phyloP scores from a whole-genome alignment of 768 basidiomycete species.

The Boletus subparvulus region DNA sequence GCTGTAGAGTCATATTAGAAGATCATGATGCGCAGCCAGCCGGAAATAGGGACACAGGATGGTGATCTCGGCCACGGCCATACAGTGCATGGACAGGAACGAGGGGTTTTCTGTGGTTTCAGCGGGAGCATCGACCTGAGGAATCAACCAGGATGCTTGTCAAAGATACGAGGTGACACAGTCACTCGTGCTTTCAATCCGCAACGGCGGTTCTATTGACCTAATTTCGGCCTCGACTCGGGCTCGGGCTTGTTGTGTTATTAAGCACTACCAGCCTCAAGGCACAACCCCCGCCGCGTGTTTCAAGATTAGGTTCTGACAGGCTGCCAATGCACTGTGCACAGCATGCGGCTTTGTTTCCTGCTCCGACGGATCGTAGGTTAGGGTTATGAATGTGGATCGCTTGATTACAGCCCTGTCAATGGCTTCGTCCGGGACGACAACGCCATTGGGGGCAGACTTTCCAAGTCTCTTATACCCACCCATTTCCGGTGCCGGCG shows the following conservation, averaged over 20 bases:
- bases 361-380: constrained; percentile 5
- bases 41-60: neutral
- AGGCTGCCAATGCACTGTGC: too few relatives aligned
- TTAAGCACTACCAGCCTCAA: too few relatives aligned
- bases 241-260: too few relatives aligned
- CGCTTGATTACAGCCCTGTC: neutral
- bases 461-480: constrained; percentile 1
- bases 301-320: too few relatives aligned
- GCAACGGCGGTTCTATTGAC: too few relatives aligned
- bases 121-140: neutral
- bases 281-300: too few relatives aligned
- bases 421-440: neutral
- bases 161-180: too few relatives aligned
- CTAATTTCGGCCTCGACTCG: too few relatives aligned
- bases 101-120: neutral
- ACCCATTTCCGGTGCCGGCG: neutral
- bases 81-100: neutral
- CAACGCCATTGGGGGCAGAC: neutral
- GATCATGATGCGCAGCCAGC: neutral
- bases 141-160: too few relatives aligned
- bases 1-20: neutral
- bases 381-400: constrained; percentile 3
- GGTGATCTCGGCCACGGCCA: neutral
- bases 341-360: neutral
- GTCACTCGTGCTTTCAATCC: too few relatives aligned